These are phyloP conservation scores for Nigrospora oryzae DNA, from an alignment of 2,329 filamentous ascomycete species.

Conservation along the genomic window DNA sequence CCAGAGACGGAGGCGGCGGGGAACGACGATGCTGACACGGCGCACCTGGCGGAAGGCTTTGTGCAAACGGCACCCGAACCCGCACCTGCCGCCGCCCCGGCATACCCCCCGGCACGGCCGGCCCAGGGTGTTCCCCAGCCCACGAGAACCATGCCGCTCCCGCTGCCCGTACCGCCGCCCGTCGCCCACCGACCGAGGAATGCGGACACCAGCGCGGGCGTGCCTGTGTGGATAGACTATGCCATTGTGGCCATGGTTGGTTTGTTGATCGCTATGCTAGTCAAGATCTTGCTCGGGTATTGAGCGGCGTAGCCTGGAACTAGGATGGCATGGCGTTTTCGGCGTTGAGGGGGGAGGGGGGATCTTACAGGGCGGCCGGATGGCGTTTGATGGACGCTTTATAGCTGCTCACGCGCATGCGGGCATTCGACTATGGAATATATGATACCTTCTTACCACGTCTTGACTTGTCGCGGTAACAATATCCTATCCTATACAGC, in stretches of 20 bases:
- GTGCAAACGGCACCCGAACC: constrained; percentile 36
- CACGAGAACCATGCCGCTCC: constrained; percentile 18
- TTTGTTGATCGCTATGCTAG: constrained; percentile 61
- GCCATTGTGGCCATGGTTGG: constrained; percentile 67
- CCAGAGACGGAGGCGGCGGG: constrained; percentile 2
- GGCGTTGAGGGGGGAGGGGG: too few species aligned
- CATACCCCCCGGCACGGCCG: constrained; percentile 9
- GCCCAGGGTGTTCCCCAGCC: constrained; percentile 17
- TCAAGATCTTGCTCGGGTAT: constrained; percentile 39
- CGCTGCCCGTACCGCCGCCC: constrained; percentile 9
- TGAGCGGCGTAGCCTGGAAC: constrained; percentile 2
- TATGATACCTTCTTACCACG: too few species aligned
- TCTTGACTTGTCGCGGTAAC: too few species aligned
- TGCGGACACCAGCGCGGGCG: constrained; percentile 32
- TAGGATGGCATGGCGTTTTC: neutral
- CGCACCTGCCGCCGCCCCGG: constrained; percentile 8
- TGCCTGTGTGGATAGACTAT: constrained; percentile 72
- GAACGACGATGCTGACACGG: constrained; percentile 30
- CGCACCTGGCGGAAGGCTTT: constrained; percentile 48
- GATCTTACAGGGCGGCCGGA: too few species aligned
- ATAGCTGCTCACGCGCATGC: too few species aligned
- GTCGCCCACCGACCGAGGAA: constrained; percentile 10
- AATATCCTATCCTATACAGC: too few species aligned
- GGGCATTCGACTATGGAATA: too few species aligned
- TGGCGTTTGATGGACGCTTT: too few species aligned